Evolutionary conservation across 257 asterid genomes (phyloP).

Genomic region (Mitragyna speciosa): DNA sequence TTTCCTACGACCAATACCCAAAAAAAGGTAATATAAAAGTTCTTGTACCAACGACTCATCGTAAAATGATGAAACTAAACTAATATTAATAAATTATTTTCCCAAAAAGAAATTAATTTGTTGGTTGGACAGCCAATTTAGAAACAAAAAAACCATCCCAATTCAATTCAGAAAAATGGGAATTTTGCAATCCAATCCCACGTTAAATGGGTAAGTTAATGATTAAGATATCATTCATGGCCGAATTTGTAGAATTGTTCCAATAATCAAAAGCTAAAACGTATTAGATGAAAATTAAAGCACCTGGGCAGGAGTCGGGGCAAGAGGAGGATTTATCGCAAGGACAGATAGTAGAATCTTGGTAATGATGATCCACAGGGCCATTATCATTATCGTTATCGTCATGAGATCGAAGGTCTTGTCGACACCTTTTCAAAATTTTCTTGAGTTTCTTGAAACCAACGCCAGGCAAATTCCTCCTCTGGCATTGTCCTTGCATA

Average conservation of each 20-base stretch:
- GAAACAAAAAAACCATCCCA: background rate
- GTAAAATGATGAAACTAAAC: background rate
- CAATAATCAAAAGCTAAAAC: background rate
- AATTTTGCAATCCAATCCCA: background rate
- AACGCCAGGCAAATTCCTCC: constrained; percentile 65
- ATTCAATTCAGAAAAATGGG: background rate
- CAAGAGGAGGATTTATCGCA: constrained; percentile 46
- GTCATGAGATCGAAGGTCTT: constrained; percentile 24
- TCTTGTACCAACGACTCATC: background rate
- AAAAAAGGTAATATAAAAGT: background rate
- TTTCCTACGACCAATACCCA: background rate
- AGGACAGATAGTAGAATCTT: constrained; percentile 6
- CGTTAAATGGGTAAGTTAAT: background rate
- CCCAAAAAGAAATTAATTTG: background rate
- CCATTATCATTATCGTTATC: background rate
- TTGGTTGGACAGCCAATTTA: background rate
- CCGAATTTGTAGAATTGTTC: background rate
- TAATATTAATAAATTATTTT: background rate
- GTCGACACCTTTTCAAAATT: constrained; percentile 69
- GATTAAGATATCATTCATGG: background rate
- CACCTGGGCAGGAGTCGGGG: constrained; percentile 74
- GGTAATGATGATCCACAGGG: background rate
- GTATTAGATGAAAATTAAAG: background rate
- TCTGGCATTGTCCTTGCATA: constrained; percentile 62
- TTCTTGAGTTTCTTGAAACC: constrained; percentile 88